Percentiles rank a stretch among this genome's conserved stretches.
These are phyloP conservation scores for Monosporozyma siamensis DNA, from an alignment of 805 yeast genomes.

Conservation along the genomic window DNA sequence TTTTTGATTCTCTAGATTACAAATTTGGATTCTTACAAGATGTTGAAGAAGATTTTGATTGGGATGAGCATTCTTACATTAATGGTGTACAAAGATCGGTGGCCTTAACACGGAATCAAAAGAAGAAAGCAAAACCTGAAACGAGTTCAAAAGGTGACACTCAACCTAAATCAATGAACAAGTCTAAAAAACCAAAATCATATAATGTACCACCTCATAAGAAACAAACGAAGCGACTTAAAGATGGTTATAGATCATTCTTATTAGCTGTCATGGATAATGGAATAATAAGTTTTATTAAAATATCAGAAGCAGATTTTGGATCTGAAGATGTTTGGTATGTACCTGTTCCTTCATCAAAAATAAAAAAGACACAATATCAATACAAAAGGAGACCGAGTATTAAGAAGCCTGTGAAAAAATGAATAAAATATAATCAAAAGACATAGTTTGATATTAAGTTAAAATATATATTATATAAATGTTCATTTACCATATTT, in stretches of 20 bases:
- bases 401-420: no score
- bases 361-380: not conserved
- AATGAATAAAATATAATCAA: no score
- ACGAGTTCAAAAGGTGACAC: conserved; percentile 1
- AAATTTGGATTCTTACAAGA: conserved; percentile 29
- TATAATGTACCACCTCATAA: conserved; percentile 11
- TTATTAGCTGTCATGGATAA: conserved; percentile 63
- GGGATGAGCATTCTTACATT: conserved; percentile 19
- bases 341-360: conserved; percentile 9
- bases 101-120: conserved; percentile 7
- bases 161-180: conserved; percentile 2
- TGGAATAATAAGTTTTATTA: conserved; percentile 65
- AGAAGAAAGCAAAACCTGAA: conserved; percentile 1
- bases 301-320: conserved; percentile 43
- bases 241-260: conserved; percentile 44
- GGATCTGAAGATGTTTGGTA: conserved; percentile 30
- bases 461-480: not conserved
- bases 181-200: conserved; percentile 13
- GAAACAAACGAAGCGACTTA: conserved; percentile 35
- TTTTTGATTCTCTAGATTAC: conserved; percentile 28
- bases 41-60: conserved; percentile 11
- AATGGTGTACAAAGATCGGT: conserved; percentile 9
- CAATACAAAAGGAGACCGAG: not conserved
- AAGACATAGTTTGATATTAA: no score
- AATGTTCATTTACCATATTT: conserved; percentile 18